These are phyloP conservation scores for Cucumis hystrix DNA, from an alignment of 306 rosid genomes.

Conservation along the genomic window DNA sequence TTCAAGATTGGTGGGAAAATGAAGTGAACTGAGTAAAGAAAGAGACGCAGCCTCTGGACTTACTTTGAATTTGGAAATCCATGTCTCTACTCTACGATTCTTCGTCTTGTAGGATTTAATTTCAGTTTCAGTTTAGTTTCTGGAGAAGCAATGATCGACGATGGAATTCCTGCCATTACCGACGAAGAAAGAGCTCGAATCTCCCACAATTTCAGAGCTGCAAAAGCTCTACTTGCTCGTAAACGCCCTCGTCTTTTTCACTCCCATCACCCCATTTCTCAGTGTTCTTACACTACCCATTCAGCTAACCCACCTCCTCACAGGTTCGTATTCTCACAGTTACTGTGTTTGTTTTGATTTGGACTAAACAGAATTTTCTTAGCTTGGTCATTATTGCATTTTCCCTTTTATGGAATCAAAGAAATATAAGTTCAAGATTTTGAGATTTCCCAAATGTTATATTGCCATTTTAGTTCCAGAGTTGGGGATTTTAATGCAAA, in stretches of 20 bases:
- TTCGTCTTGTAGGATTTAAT: neutral
- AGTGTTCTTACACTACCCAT: neutral
- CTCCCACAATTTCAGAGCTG: constrained; percentile 42
- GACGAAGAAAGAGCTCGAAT: constrained; percentile 44
- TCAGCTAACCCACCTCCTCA: constrained; percentile 8
- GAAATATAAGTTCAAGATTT: neutral
- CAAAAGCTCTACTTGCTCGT: constrained; percentile 55
- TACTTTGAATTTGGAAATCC: neutral
- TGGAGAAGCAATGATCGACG: neutral
- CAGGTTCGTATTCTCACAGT: constrained; percentile 9
- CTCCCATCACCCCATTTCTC: constrained; percentile 14
- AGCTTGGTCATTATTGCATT: neutral
- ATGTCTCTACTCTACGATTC: neutral
- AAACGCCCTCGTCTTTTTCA: constrained; percentile 42
- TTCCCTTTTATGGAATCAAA: neutral
- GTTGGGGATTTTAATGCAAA: constrained; percentile 12
- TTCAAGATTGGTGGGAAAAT: neutral
- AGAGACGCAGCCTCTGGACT: no score
- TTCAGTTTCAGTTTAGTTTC: neutral
- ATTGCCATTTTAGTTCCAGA: constrained; percentile 12
- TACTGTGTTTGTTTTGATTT: neutral
- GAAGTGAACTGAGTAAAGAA: neutral
- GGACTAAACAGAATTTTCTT: neutral
- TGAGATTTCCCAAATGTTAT: neutral
- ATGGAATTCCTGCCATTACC: constrained; percentile 17